Evolutionary conservation across 202 grass and related monocot species (phyloP), one percentile per base, ranked within the genome.

Genomic region (Carex sylvatica): DNA sequence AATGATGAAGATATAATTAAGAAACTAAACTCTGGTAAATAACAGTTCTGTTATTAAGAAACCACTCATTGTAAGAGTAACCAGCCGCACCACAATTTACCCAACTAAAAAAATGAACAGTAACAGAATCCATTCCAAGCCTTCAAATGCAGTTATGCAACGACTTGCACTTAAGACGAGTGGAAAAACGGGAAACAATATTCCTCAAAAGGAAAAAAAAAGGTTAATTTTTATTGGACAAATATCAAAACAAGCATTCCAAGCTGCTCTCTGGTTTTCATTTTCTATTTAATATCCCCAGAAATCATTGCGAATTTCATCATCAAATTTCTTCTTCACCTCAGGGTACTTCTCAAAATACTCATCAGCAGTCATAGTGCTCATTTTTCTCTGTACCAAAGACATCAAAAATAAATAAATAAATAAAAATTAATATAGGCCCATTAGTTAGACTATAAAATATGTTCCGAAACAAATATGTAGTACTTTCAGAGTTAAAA

Each of bases 331-430:
- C 85, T 98, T 86, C 84, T 84, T 91, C 24, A 98, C 82, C 85
- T 94, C 90, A 84, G 95, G 95, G 75, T 94, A 88, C 87, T 86
- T 97, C 83, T 55, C 92, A 67, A 98, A 98, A 85, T 94, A 94
- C 65, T 94, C 92, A 4, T 94, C 90, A 0, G 95, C 92, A 49
- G 95, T 93, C 95, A 94, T 94, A 14, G 90, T 93, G 88, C 90
- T 91, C 14, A 94, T 93, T 82, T 92, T 97, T 91, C 91, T 88
- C 94, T 97, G 91, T 52, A 76, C 26, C 56, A 72, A 64, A 73
- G 1, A 90, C 18, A 16, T 59, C n/a, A 72, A 53, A 77, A 20
- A 28, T 33, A 59, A 36, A 38, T 77, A 59, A 2, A 38, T 2
- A 76, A 38, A 38, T n/a, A 79, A 74, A 22, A 23, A 20, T 61